Conservation (phyloP, 2,329 filamentous ascomycete genomes). For the Alternaria ventricosa region DNA sequence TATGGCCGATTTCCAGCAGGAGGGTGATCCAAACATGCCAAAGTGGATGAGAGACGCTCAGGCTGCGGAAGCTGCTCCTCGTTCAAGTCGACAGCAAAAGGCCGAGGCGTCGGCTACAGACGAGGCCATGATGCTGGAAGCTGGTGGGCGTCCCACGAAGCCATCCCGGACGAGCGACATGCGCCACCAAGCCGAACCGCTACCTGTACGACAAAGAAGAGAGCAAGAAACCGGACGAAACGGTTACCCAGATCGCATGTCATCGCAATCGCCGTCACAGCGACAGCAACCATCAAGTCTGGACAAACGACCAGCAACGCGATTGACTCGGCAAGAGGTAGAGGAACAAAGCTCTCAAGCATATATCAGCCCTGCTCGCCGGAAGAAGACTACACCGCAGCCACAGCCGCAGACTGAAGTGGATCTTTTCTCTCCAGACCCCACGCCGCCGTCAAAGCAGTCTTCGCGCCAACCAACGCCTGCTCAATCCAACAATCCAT, state of each 20-base stretch:
- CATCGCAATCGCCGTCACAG: slow-evolving; percentile 49
- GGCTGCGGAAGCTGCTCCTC: slow-evolving; percentile 33
- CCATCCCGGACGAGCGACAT: slow-evolving; percentile 37
- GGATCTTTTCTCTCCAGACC: slow-evolving; percentile 65
- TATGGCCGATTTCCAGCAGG: slow-evolving; percentile 80
- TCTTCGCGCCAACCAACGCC: slow-evolving; percentile 42
- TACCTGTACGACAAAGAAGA: slow-evolving; percentile 31
- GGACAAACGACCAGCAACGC: slow-evolving; percentile 57
- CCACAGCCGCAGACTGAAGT: slow-evolving; percentile 53
- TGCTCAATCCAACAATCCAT: slow-evolving; percentile 49
- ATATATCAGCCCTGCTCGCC: slow-evolving; percentile 85
- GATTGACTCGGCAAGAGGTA: slow-evolving; percentile 73
- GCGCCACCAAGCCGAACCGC: slow-evolving; percentile 30
- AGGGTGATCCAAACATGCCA: slow-evolving; percentile 79
- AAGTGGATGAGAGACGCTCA: slow-evolving; percentile 91
- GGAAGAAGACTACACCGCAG: slow-evolving; percentile 69
- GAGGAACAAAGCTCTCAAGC: slow-evolving; percentile 83
- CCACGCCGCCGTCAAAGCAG: slow-evolving; percentile 27
- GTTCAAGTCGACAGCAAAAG: slow-evolving; percentile 28
- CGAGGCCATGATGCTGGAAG: slow-evolving; percentile 79
- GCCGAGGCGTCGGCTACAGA: slow-evolving; percentile 49
- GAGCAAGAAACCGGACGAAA: slow-evolving; percentile 34
- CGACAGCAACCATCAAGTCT: slow-evolving; percentile 41
- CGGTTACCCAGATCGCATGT: slow-evolving; percentile 44
- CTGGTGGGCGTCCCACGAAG: slow-evolving; percentile 63